A percentile compares a stretch with the other conserved stretches of the same genome.
Conservation (phyloP, 108 stramenopile genomes). For the Hondaea fermentalgiana region DNA sequence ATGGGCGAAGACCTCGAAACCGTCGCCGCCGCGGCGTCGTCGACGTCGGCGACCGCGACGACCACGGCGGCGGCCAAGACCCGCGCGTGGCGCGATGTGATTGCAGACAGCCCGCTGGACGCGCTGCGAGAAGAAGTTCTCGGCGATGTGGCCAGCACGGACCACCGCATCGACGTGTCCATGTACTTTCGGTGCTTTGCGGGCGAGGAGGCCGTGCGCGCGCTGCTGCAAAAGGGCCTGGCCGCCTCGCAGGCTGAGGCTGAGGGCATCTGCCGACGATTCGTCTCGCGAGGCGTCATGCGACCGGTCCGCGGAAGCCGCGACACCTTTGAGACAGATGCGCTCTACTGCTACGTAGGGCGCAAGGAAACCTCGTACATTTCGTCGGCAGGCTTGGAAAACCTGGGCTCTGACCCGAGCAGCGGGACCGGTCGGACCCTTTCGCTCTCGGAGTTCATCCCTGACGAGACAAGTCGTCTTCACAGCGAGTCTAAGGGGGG, state of each 20-base stretch:
- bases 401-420: too few species aligned
- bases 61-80: neutral
- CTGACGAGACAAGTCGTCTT: neutral
- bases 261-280: neutral
- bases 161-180: neutral
- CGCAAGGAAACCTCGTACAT: neutral
- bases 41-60: neutral
- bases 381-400: neutral
- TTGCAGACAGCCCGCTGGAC: neutral
- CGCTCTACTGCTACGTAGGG: neutral
- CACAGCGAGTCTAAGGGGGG: neutral
- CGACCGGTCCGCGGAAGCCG: neutral
- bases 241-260: neutral
- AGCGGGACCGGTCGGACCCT: too few species aligned
- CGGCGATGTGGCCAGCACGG: neutral
- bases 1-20: too few species aligned
- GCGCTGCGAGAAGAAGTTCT: neutral
- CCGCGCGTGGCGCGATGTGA: neutral
- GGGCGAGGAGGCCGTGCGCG: neutral
- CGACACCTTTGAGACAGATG: neutral
- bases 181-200: neutral
- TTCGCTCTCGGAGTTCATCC: neutral
- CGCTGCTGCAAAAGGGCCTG: neutral
- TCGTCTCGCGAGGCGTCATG: neutral
- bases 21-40: too few species aligned